Evolutionary conservation across 2,329 filamentous ascomycete genomes (phyloP), one percentile per base, ranked within the genome.

Genomic region (Stachybotrys echinatus): DNA sequence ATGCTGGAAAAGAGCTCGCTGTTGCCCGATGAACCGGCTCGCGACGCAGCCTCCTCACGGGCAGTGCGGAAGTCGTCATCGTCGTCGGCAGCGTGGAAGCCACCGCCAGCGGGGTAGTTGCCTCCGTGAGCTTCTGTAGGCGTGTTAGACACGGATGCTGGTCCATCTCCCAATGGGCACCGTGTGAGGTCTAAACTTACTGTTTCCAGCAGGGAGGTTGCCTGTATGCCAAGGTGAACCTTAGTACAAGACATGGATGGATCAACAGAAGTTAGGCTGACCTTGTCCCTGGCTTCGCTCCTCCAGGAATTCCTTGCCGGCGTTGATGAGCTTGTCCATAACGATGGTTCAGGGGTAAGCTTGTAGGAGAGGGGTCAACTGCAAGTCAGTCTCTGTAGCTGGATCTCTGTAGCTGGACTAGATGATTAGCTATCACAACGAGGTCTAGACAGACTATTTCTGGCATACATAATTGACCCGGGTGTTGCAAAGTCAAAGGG

Each of bases 1-100:
- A 82, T 66, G 58, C 54, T 65, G 50, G 72, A 71, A 61, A 82
- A 83, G 50, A 82, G 63, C 59, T 71, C 69, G 58, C 61, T 61
- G 59, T 72, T 69, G 45, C 75, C 76, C 21, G 72, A 74, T 31
- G 61, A 64, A 49, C 76, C 75, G 20, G 76, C 72, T 49, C 72
- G 68, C 27, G 69, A 65, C 54, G 68, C 67, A 18, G 79, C 79
- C 45, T 75, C 69, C 49, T 76, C 66, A 49, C 75, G 73, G 6
- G 77, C 75, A 19, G 69, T 68, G 34, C 66, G 63, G 53, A 78
- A 66, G 58, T 80, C 75, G 50, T 79, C 71, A 58, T 76, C 70
- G 54, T 74, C 71, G 53, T 73, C 65, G 50, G 67, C 64, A 57
- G 68, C 66, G 39, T 65, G 54, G 49, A 70, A 63, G 45, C 65